Percentiles rank a stretch among this genome's conserved stretches.
These are phyloP conservation scores for Carnegiea gigantea DNA, from an alignment of 179 eudicot genomes.

Conservation along the genomic window DNA sequence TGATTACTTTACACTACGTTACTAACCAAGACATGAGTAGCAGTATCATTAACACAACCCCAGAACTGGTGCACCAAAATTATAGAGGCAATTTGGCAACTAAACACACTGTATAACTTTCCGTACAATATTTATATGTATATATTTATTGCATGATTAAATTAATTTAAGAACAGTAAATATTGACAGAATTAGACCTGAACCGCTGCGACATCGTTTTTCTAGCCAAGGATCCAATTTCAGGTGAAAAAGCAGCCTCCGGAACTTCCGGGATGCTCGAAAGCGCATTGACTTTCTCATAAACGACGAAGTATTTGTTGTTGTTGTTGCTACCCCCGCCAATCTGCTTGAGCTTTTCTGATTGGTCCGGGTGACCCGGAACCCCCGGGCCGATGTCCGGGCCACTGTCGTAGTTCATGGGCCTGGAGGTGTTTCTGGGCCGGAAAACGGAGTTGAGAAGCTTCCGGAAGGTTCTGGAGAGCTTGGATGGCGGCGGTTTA, in stretches of 20 bases:
- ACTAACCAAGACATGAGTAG: neutral
- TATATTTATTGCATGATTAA: neutral
- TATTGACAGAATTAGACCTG: conserved; percentile 41
- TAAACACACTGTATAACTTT: neutral
- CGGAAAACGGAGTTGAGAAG: conserved; percentile 56
- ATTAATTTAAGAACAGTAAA: conserved; percentile 44
- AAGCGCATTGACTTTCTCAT: conserved; percentile 48
- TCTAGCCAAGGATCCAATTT: conserved; percentile 43
- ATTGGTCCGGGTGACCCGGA: conserved; percentile 14
- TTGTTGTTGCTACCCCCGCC: neutral
- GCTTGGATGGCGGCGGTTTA: conserved; percentile 30
- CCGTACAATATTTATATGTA: neutral
- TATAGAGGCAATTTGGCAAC: neutral
- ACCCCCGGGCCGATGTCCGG: conserved; percentile 32
- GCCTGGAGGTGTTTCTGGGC: conserved; percentile 14
- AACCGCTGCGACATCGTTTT: conserved; percentile 63
- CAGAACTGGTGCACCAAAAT: neutral
- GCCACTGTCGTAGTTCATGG: neutral
- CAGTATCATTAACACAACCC: neutral
- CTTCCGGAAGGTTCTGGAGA: conserved; percentile 62
- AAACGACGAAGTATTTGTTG: conserved; percentile 34
- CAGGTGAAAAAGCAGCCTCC: conserved; percentile 58
- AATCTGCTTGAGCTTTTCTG: neutral
- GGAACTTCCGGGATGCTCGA: conserved; percentile 63
- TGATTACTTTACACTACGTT: too few species aligned